Evolutionary conservation across 495 filamentous ascomycete genomes (phyloP).

Genomic region (Penicillium diatomitis): DNA sequence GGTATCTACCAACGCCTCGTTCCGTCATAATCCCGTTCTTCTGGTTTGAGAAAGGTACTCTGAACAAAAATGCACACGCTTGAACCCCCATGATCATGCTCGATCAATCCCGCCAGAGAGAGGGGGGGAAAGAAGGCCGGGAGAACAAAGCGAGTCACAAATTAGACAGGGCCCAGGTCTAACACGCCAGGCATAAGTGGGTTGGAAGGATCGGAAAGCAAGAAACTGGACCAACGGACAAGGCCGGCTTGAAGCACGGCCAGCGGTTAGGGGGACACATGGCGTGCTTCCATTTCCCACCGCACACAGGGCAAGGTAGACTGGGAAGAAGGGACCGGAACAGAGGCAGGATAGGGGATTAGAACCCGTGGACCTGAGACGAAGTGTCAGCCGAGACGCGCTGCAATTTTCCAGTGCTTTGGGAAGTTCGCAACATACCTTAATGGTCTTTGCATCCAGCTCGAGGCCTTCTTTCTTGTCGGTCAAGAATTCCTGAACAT

Average conservation of each 20-base stretch:
- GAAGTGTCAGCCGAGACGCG: background rate
- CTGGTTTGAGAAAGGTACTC: slow-evolving; percentile 14
- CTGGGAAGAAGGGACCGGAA: slow-evolving; percentile 37
- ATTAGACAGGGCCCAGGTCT: slow-evolving; percentile 29
- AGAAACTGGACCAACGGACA: slow-evolving; percentile 16
- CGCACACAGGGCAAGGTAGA: slow-evolving; percentile 32
- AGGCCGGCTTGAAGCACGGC: slow-evolving; percentile 15
- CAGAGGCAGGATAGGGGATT: slow-evolving; percentile 34
- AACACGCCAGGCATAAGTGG: slow-evolving; percentile 25
- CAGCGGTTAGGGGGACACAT: slow-evolving; percentile 17
- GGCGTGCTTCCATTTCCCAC: slow-evolving; percentile 29
- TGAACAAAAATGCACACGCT: slow-evolving; percentile 18
- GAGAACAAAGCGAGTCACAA: slow-evolving; percentile 13
- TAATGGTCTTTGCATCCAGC: slow-evolving; percentile 93
- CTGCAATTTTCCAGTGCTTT: no score
- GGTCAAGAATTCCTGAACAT: slow-evolving; percentile 94
- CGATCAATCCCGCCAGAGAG: slow-evolving; percentile 10
- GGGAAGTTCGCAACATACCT: slow-evolving; percentile 43
- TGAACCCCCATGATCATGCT: slow-evolving; percentile 14
- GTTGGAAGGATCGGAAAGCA: slow-evolving; percentile 16
- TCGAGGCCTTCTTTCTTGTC: slow-evolving; percentile 89
- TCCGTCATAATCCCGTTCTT: slow-evolving; percentile 37
- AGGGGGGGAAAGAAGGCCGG: background rate
- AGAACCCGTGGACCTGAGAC: slow-evolving; percentile 49
- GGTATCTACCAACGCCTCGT: slow-evolving; percentile 46